Base-by-base conservation (phyloP, 139 green algal genomes). In the Prasinococcaceae sp. region DNA sequence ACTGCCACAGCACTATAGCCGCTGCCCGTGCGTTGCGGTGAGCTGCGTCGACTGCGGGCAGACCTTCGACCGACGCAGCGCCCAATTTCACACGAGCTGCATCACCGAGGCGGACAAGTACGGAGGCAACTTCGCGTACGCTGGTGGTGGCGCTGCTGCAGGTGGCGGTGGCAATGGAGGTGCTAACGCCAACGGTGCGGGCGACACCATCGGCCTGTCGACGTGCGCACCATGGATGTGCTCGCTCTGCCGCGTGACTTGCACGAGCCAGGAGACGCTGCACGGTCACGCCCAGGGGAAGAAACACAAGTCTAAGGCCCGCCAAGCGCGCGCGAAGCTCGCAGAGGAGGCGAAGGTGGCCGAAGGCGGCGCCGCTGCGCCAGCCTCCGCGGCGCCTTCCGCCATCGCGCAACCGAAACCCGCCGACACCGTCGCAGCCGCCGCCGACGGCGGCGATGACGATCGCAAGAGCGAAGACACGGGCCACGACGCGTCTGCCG, bases 61-160 rank as follows among this genome's bases (percentile, higher is more conserved):
- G 0, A 71, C 41, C 3, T 93, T 93, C 60, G 83, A 92, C 66
- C 38, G 51, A 6, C 19, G 55, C 22, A 61, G 42, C 12, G 78
- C 78, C 25, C 53, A 82, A 36, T 27, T 33, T 20, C 86, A 95
- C 68, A 82, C 53, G 10, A 58, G 28, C 0, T 95, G 86, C 51
- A 85, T 95, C 1, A 89, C 80, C 0, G 86, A 95, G 61, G 77
- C 89, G 30, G 73, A 94, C n/a, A 94, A 94, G 69, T 94, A 95
- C 47, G 85, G 44, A 23, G 26, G 30, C 44, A 4, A 5, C 6
- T 38, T n/a, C 30, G 23, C 50, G 20, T 16, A 17, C 5, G 36
- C 19, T 6, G 41, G 10, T 19, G 29, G 29, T 27, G 43, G 22
- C n/a, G 44, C 8, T 6, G 20, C 0, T 10, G 55, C 1, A 16